A percentile compares a stretch with the other conserved stretches of the same genome.
These are phyloP conservation scores for Eucalyptus tenuipes DNA, from an alignment of 345 rosid genomes.

Conservation along the genomic window DNA sequence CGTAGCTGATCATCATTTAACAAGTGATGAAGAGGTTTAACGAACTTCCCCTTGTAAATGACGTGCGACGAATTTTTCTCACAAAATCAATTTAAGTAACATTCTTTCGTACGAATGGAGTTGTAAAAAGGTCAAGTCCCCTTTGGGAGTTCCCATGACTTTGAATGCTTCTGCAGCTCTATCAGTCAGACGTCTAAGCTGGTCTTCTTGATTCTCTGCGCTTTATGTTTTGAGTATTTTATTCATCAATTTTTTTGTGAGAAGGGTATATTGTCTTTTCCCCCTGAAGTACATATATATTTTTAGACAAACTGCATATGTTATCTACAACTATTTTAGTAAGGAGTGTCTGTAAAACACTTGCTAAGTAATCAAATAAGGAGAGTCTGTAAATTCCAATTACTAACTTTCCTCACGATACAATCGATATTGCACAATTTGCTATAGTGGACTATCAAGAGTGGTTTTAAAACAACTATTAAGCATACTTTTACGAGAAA, in stretches of 20 bases:
- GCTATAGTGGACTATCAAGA: not conserved
- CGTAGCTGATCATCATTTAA: not conserved
- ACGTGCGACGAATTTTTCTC: not conserved
- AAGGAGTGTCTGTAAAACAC: not conserved
- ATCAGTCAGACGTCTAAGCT: not conserved
- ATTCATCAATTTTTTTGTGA: not conserved
- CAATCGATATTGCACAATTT: not conserved
- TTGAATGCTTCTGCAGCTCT: not conserved
- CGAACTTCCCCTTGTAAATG: not conserved
- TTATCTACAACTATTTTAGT: not conserved
- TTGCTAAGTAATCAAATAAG: not conserved
- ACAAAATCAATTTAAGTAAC: not conserved
- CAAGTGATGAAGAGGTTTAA: not conserved
- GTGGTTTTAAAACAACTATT: not conserved
- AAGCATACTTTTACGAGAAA: not conserved
- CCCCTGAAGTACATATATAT: not conserved
- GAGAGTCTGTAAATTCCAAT: not conserved
- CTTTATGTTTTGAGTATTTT: not conserved
- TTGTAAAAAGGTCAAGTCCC: not conserved
- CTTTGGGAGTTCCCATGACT: not conserved
- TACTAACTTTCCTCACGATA: not conserved
- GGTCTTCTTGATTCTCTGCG: not conserved
- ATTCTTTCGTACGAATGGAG: not conserved
- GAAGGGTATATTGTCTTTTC: not conserved
- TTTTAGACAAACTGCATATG: not conserved